A percentile compares a stretch with the other conserved stretches of the same genome.
phyloP scores from a whole-genome alignment of 176 grass and related monocot genomes.

The Paspalum vaginatum region DNA sequence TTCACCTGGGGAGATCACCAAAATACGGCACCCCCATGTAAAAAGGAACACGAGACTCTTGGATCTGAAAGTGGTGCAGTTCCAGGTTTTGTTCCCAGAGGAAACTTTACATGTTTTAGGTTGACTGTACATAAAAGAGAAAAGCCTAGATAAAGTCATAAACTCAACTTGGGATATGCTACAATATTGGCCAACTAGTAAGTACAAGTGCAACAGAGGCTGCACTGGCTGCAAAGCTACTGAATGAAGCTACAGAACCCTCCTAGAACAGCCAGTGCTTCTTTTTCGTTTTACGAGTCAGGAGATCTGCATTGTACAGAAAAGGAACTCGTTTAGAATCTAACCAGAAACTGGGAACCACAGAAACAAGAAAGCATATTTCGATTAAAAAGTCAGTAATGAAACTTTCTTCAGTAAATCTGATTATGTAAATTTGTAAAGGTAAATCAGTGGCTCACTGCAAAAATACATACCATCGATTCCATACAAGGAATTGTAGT shows the following conservation, averaged over 20 bases:
- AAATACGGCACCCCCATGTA: not conserved
- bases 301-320: conserved; percentile 58
- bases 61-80: conserved; percentile 8
- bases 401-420: not conserved
- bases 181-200: conserved; percentile 4
- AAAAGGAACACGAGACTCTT: conserved; percentile 7
- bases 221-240: conserved; percentile 14
- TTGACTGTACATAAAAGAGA: conserved; percentile 37
- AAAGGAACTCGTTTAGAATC: not conserved
- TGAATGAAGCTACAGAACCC: conserved; percentile 2
- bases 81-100: conserved; percentile 25
- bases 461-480: conserved; percentile 61
- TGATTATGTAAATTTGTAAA: not conserved
- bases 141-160: conserved; percentile 1
- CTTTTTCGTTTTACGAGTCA: conserved; percentile 69
- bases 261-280: conserved; percentile 86
- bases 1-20: not conserved
- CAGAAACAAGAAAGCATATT: not conserved
- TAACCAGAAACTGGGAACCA: not conserved
- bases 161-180: not conserved
- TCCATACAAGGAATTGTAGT: conserved; percentile 97
- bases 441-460: not conserved
- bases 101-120: conserved; percentile 22
- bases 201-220: not conserved
- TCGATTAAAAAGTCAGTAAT: not conserved